Base-by-base conservation (phyloP, 176 grass and related monocot genomes). In the Carex kokanica region DNA sequence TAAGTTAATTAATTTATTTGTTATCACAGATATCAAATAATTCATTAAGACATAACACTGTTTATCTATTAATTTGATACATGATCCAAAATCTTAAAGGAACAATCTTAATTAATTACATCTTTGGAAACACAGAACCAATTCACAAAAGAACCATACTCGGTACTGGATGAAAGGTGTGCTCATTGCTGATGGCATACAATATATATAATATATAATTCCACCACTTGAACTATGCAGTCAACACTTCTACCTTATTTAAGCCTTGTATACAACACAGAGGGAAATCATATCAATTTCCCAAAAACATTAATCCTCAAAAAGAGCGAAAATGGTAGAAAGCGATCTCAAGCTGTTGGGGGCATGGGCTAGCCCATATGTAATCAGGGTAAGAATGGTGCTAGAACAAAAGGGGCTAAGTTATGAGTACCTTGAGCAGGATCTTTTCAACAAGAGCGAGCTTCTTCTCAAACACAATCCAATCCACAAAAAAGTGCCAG, bases 401-500 rank as follows among this genome's bases (percentile, higher is more conserved):
- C 66, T 84, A 10, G 70, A 84, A 21, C 49, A 74, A 25, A 84
- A 77, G 83, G 83, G 83, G 32, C 13, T 85, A 17, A 65, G 31
- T 14, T 78, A 85, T 20, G 53, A 40, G 52, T 85, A 64, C 36
- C 11, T 64, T 40, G 83, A 78, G 69, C 15, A 85, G 40, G 40
- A 61, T 29, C 17, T 74, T 23, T 17, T 23, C 13, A 61, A 27
- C 14, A 85, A 85, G 83, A 85, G 83, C 20, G 70, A 85, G 56
- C 71, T 85, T 62, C 83, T 85, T 18, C 70, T 78, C 69, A 85
- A 85, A 29, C 73, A 57, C 29, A 85, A 85, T 18, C 83, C 83
- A 0, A 77, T 65, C 1, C 29, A 85, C 55, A 65, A 78, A 32
- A 85, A 78, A 61, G 53, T 85, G 11, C 83, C 83, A 9, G 83